These are phyloP conservation scores for Trichomonas gallinae DNA, from an alignment of 208 protist genomes.

Conservation along the genomic window DNA sequence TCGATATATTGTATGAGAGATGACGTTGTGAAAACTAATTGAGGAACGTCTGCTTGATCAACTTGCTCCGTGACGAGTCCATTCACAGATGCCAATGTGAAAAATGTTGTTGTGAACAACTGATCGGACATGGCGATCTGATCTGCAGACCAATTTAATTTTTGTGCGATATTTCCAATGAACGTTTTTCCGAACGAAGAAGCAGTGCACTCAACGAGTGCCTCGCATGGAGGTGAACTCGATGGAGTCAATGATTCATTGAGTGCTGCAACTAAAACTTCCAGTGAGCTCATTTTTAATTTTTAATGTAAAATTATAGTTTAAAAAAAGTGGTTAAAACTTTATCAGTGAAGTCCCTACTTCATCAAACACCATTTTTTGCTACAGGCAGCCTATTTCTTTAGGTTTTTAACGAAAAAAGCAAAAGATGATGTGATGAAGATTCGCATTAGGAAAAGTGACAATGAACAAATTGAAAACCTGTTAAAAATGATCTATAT, in stretches of 20 bases:
- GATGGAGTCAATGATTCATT: not conserved
- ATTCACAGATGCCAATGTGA: not conserved
- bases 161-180: not conserved
- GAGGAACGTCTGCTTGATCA: not conserved
- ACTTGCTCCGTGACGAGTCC: not conserved
- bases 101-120: not conserved
- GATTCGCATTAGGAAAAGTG: no score
- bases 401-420: no score
- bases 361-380: no score
- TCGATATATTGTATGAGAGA: not conserved
- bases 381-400: no score
- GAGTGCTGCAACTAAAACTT: not conserved
- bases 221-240: not conserved
- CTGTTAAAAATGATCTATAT: no score
- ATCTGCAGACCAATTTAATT: not conserved
- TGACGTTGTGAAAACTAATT: not conserved
- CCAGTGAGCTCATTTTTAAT: not conserved
- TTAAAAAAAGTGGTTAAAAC: no score
- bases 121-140: not conserved
- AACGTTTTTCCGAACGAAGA: not conserved
- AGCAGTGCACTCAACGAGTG: not conserved
- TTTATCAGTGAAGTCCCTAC: no score
- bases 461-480: no score
- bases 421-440: no score
- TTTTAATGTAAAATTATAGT: no score